Percentiles rank a stretch among this genome's conserved stretches.
Evolutionary conservation across 2,329 filamentous ascomycete species (phyloP).

Genomic region (Calonectria hongkongensis): DNA sequence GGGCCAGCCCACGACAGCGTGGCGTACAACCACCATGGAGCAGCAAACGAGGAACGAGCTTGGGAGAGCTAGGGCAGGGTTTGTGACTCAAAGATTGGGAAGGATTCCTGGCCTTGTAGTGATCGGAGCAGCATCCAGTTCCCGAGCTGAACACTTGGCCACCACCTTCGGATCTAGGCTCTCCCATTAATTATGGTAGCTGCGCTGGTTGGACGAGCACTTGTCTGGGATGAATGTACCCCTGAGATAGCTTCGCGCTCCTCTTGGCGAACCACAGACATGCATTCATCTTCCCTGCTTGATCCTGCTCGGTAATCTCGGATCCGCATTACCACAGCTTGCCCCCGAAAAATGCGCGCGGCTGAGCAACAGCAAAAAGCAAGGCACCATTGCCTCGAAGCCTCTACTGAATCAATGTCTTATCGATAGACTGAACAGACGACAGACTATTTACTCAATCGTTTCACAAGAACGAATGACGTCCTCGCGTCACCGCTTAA

Average conservation of each 20-base stretch:
- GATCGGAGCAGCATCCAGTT: not conserved
- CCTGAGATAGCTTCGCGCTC: not conserved
- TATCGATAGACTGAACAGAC: not conserved
- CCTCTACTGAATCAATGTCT: not conserved
- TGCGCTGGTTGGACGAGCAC: not conserved
- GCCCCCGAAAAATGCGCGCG: too few relatives aligned
- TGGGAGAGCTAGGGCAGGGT: not conserved
- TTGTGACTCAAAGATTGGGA: not conserved
- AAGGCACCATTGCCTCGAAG: too few relatives aligned
- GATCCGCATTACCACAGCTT: not conserved
- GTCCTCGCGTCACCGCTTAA: not conserved
- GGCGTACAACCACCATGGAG: conserved; percentile 1
- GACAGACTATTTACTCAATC: too few relatives aligned
- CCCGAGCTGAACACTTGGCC: not conserved
- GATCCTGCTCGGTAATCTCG: not conserved
- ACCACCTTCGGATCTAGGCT: not conserved
- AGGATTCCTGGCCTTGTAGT: too few relatives aligned
- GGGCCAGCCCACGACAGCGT: not conserved
- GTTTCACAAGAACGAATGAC: not conserved
- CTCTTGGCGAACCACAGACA: not conserved
- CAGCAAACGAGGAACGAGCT: not conserved
- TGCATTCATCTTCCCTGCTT: not conserved
- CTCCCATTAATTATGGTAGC: not conserved
- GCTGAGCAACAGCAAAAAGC: too few relatives aligned
- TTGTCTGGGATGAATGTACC: not conserved